Evolutionary conservation across 345 rosid species (phyloP).

Genomic region (Trapa bicornis): DNA sequence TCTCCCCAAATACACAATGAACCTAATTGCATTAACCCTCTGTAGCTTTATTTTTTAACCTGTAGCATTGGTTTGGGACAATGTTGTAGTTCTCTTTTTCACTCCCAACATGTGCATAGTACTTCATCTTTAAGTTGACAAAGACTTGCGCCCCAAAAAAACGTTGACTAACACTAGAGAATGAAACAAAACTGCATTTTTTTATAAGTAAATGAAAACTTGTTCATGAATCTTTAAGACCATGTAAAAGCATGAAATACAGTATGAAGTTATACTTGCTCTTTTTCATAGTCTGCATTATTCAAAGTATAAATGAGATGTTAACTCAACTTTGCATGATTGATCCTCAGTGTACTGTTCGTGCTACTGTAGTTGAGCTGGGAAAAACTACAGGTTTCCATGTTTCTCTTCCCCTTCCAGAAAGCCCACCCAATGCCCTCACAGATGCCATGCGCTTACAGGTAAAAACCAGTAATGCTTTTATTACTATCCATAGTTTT

Average conservation of each 20-base stretch:
- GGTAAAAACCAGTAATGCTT: constrained; percentile 24
- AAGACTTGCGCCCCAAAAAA: not conserved
- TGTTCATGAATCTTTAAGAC: not conserved
- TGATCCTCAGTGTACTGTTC: constrained; percentile 58
- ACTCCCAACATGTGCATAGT: not conserved
- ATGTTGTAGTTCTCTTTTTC: not conserved
- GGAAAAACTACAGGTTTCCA: constrained; percentile 24
- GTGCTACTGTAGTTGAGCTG: constrained; percentile 55
- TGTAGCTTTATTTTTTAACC: not conserved
- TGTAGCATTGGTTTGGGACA: too few relatives aligned
- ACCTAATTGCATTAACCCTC: not conserved
- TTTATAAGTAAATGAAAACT: not conserved
- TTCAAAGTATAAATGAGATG: not conserved
- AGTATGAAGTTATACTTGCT: not conserved
- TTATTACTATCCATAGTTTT: constrained; percentile 4
- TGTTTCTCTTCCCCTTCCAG: constrained; percentile 27
- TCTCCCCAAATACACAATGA: not conserved
- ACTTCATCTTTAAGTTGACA: not conserved
- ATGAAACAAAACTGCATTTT: too few relatives aligned
- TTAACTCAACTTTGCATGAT: constrained; percentile 13
- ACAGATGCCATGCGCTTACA: constrained; percentile 69
- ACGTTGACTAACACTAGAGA: too few relatives aligned
- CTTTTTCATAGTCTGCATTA: not conserved
- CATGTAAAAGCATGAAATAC: not conserved
- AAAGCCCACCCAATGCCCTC: constrained; percentile 32